These are phyloP conservation scores for Yarrowia sp. DNA, from an alignment of 805 yeast species.

Conservation along the genomic window DNA sequence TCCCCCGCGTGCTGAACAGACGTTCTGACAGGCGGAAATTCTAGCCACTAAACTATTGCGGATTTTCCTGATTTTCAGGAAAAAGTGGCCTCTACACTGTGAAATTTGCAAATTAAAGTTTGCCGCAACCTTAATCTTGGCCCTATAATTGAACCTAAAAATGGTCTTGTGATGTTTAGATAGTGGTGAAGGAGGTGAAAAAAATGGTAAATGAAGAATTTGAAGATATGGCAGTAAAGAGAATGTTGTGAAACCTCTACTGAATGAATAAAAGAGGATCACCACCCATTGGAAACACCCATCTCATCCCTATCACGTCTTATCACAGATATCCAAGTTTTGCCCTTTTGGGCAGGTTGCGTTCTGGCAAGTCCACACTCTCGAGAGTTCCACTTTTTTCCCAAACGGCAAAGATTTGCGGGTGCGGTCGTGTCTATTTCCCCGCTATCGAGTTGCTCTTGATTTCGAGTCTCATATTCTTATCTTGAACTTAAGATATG, in stretches of 20 bases:
- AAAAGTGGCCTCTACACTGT: background rate
- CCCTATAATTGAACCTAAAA: background rate
- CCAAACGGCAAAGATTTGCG: slow-evolving; percentile 21
- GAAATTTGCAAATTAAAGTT: background rate
- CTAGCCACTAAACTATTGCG: slow-evolving; percentile 53
- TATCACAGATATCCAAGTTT: background rate
- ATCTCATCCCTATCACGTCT: background rate
- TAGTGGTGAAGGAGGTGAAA: background rate
- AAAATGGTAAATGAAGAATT: background rate
- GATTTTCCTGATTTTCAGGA: background rate
- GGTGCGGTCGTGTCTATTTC: background rate
- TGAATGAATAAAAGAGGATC: no score
- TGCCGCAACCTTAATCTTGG: slow-evolving; percentile 1
- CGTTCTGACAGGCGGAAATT: slow-evolving; percentile 52
- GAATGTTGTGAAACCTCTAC: no score
- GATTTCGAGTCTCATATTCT: slow-evolving; percentile 6
- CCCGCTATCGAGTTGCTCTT: slow-evolving; percentile 34
- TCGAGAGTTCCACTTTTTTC: background rate
- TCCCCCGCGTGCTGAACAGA: slow-evolving; percentile 35
- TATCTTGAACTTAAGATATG: slow-evolving; percentile 30
- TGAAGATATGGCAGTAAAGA: background rate
- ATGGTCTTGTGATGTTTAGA: slow-evolving; percentile 10
- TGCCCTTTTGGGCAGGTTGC: slow-evolving; percentile 5
- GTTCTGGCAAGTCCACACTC: background rate
- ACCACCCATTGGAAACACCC: background rate